Evolutionary conservation across 306 rosid species (phyloP).

Genomic region (Comarum palustre): DNA sequence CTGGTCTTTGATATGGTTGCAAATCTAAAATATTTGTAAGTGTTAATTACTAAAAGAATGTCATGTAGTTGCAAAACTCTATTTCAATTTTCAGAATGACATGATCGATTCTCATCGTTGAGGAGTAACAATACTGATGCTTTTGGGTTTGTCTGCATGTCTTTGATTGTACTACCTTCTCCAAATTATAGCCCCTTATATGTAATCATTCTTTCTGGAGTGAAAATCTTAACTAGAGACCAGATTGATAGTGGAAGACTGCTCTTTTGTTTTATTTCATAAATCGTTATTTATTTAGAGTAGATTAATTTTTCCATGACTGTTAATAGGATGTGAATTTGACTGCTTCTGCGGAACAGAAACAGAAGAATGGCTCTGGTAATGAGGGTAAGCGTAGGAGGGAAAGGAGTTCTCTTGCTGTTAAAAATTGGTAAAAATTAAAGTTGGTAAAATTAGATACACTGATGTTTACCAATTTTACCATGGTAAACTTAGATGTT

Average conservation of each 20-base stretch:
- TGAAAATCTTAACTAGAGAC: conserved; percentile 44
- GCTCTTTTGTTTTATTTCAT: not conserved
- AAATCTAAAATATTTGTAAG: too few species aligned
- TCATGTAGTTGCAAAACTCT: not conserved
- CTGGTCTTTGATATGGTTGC: too few species aligned
- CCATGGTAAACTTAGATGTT: too few species aligned
- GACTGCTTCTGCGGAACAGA: conserved; percentile 32
- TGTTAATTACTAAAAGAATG: too few species aligned
- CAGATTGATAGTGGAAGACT: conserved; percentile 29
- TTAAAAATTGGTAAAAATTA: too few species aligned
- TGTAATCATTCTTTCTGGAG: conserved; percentile 41
- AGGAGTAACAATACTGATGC: not conserved
- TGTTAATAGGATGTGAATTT: conserved; percentile 26
- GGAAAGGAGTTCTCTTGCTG: conserved; percentile 33
- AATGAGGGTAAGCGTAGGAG: conserved; percentile 33
- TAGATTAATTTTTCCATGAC: not conserved
- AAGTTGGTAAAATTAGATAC: too few species aligned
- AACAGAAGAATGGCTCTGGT: conserved; percentile 33
- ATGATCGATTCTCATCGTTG: not conserved
- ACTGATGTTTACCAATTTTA: too few species aligned
- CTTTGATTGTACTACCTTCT: not conserved
- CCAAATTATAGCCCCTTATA: not conserved
- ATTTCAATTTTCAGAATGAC: not conserved
- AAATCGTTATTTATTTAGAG: not conserved
- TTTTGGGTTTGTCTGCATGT: conserved; percentile 6